A percentile compares a stretch with the other conserved stretches of the same genome.
These are phyloP conservation scores for Jacaranda mimosifolia DNA, from an alignment of 257 asterid genomes.

Conservation along the genomic window DNA sequence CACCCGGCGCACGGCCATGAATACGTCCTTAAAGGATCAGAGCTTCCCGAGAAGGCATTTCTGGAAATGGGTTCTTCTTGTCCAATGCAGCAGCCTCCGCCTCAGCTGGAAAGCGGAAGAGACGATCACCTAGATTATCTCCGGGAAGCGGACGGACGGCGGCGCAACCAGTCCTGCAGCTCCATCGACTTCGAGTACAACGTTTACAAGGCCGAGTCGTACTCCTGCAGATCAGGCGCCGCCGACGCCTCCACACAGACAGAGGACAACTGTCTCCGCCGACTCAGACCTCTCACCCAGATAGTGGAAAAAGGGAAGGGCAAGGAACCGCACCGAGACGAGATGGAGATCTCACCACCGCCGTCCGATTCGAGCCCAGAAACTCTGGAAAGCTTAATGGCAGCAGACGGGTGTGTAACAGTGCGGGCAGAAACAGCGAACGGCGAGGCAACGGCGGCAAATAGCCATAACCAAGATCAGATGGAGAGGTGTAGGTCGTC, in stretches of 20 bases:
- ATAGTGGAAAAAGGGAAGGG: conserved; percentile 42
- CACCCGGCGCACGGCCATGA: conserved; percentile 72
- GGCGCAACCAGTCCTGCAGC: conserved; percentile 74
- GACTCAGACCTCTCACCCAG: conserved; percentile 42
- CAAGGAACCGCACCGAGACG: conserved; percentile 32
- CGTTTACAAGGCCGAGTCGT: conserved; percentile 54
- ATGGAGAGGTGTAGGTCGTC: conserved; percentile 55
- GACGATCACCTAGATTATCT: conserved; percentile 17
- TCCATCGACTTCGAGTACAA: conserved; percentile 60
- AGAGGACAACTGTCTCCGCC: conserved; percentile 56
- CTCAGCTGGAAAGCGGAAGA: conserved; percentile 32
- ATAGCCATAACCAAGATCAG: conserved; percentile 27
- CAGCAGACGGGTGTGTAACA: conserved; percentile 61
- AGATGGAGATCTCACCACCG: conserved; percentile 58
- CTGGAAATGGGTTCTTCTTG: conserved; percentile 32
- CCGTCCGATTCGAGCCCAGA: conserved; percentile 93
- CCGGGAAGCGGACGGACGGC: conserved; percentile 39
- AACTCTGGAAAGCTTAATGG: conserved; percentile 74
- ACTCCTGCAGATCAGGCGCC: conserved; percentile 39
- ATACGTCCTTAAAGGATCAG: conserved; percentile 77
- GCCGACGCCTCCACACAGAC: conserved; percentile 71
- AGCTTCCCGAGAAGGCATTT: conserved; percentile 44
- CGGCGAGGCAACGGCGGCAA: conserved; percentile 39
- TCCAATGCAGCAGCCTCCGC: conserved; percentile 9
- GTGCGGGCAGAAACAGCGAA: conserved; percentile 37